Evolutionary conservation across 75 land plant genomes (phyloP), one percentile per base, ranked within the genome.

Genomic region (Pinus tabuliformis): DNA sequence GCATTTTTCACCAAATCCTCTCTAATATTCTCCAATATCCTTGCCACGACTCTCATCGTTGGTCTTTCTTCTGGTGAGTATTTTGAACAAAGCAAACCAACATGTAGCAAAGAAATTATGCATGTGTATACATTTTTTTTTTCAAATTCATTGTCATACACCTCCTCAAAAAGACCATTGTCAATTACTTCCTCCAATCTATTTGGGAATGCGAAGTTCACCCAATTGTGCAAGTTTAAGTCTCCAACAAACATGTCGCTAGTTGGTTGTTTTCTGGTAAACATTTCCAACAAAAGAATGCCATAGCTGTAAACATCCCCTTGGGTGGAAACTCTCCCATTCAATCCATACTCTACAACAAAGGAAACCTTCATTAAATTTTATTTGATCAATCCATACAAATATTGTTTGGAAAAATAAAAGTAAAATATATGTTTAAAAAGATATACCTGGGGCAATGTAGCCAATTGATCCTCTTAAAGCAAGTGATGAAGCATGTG

Each of bases 231-330:
- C 14, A 62, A 21, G 33, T 62, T 21, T 26, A 62, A 14, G 64
- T 62, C 64, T 24, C 64, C 64, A 26, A 26, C 16, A 28, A 62
- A 62, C 64, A 62, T 62, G 8, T 22, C 33, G 26, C 28, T 26
- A 24, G 64, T 62, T 62, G 64, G 64, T 21, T 14, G 24, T 21
- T 62, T 59, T 33, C 73, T 80, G 17, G 83, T 81, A 9, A 81
- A 14, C 66, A 81, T 73, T 61, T 81, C 83, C 74, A 81, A 56
- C 57, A 81, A 59, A 56, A 81, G 74, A 16, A 81, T 80, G 30
- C 80, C 83, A 60, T 59, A 81, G 80, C 83, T 81, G 28, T 81
- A 81, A 42, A 77, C 79, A 71, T 81, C 83, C 33, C 80, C 72
- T 59, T 77, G 77, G 45, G 59, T 72, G 15, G 80, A 78, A 72